Evolutionary conservation across 2,329 filamentous ascomycete genomes (phyloP), one percentile per base, ranked within the genome.

Genomic region (Cercospora janseana): DNA sequence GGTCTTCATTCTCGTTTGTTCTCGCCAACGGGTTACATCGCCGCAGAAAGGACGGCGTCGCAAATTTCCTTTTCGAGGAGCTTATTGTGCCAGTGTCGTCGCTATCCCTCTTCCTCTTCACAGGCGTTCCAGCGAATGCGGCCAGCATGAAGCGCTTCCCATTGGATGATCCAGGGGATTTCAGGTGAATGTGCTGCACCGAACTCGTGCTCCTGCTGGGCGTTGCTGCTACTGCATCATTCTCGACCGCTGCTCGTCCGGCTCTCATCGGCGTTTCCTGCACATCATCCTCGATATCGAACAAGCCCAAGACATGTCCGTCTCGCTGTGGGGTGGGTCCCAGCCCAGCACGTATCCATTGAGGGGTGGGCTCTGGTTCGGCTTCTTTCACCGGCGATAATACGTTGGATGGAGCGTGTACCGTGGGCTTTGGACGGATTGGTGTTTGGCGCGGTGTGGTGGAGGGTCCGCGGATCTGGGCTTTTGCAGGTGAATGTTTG

Each of bases 241-340:
- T 63, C 27, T 34, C 42, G 18, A 10, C 24, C 3, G 12, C 23
- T 2, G 9, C 44, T 21, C 18, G 18, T 8, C 47, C 49, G 3
- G 24, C 34, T 34, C 57, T 60, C 7, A 54, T 51, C 3, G 62
- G 60, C 8, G 58, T 62, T 12, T 38, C 54, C 15, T 40, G 51
- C 2, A 38, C 32, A 18, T 49, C 35, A 4, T 45, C 20, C 6
- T 89, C 71, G 8, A 86, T 70, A 63, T 92, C 88, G 64, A 93
- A 93, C 13, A 93, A 71, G 4, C 88, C 87, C 2, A 93, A 75
- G 1, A 90, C 83, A 15, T 81, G 80, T 21, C 88, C 88, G 65
- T 92, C 86, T 54, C 83, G 82, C 63, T 92, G 88, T 3, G 88
- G 88, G 9, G 88, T 93, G 1, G 88, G 88, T 2, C 86, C 87